Evolutionary conservation across 2,329 filamentous ascomycete genomes (phyloP), one percentile per base, ranked within the genome.

Genomic region (Phyllosticta ampelicida): DNA sequence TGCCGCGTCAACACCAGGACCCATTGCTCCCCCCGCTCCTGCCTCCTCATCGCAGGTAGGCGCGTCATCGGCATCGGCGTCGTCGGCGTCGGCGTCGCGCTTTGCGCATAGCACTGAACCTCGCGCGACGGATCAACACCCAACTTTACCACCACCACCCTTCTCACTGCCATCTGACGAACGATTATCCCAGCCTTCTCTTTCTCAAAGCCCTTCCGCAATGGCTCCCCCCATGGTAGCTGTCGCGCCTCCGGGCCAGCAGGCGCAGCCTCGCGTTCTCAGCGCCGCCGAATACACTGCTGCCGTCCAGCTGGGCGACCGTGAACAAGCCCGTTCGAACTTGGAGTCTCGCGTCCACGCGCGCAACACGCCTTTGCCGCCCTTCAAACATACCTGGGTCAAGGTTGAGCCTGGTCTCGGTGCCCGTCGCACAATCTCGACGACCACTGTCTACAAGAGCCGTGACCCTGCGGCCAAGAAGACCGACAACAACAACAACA

Each of bases 111-210:
- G 1, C 16, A 44, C 4, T n/a, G 36, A 54, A 56, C 29, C 67
- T 21, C 58, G 63, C 48, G 28, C 65, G 9, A 65, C 67, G 53
- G 65, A 67, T 58, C 64, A 69, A 60, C 62, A 67, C 67, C 68
- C 21, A 62, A 64, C 52, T 54, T 68, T 30, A 60, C 58, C 51
- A 60, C 65, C 44, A 62, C 66, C 44, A 62, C 13, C 36, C 63
- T 13, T 61, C 69, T 10, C 65, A 70, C 23, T 48, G 51, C 56
- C 36, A 51, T 26, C 56, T n/a, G 49, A 51, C 49, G 49, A 20
- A 16, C 49, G 49, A 2, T 26, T 13, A 19, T 19, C 16, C n/a
- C 55, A 58, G 21, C 23, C 44, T 29, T 28, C 55, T 18, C 20
- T 54, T 19, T 18, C 44, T 16, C 56, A 54, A 6, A 13, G 6